Evolutionary conservation across 306 rosid species (phyloP).

Genomic region (Fragaria ananassa): DNA sequence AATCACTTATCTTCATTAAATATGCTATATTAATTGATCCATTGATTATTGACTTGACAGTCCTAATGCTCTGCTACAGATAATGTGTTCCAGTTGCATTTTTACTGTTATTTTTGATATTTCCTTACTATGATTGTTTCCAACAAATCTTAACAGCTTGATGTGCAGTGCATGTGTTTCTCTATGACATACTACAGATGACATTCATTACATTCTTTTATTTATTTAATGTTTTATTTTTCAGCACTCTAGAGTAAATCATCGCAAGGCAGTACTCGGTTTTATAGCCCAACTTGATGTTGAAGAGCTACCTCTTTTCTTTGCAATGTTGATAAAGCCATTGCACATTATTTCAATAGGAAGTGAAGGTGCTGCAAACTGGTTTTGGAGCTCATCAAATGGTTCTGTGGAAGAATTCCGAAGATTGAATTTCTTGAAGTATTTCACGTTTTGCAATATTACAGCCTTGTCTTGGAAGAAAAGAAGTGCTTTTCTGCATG

Average conservation of each 20-base stretch:
- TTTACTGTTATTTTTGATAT: no score
- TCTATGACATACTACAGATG: neutral
- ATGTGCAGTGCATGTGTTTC: neutral
- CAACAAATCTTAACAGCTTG: neutral
- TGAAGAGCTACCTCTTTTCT: conserved; percentile 81
- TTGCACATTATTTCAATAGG: conserved; percentile 53
- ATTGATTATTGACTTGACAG: neutral
- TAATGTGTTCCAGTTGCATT: neutral
- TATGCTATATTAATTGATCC: neutral
- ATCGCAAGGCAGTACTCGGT: conserved; percentile 78
- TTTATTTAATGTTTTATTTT: conserved; percentile 19
- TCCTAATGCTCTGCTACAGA: neutral
- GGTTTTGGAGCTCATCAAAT: conserved; percentile 56
- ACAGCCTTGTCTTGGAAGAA: conserved; percentile 68
- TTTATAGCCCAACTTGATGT: conserved; percentile 79
- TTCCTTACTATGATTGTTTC: neutral
- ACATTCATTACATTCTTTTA: neutral
- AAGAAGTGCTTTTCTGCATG: conserved; percentile 82
- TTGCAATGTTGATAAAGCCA: conserved; percentile 71
- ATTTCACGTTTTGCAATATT: conserved; percentile 61
- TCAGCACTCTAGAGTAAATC: conserved; percentile 78
- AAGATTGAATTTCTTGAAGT: conserved; percentile 48
- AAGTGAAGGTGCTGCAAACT: conserved; percentile 51
- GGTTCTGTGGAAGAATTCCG: conserved; percentile 45
- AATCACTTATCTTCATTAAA: neutral